Conservation (phyloP, 139 green algal genomes). For the Pleodorina starrii region DNA sequence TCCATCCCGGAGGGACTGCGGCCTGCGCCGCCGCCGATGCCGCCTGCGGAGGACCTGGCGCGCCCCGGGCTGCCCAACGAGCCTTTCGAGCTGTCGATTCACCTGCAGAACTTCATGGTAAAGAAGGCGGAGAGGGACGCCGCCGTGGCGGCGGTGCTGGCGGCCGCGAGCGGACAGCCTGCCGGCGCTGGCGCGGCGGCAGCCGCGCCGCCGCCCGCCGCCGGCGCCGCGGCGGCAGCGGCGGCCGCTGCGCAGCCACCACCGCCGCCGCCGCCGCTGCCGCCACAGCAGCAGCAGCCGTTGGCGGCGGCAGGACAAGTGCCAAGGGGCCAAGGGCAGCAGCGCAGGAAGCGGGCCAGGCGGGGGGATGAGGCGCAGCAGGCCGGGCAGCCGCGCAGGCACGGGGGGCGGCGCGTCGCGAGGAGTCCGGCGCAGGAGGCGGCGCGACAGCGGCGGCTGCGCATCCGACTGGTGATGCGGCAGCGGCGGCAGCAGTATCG, state of each 20-base stretch:
- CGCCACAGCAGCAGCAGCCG: constrained; percentile 4
- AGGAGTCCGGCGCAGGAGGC: constrained; percentile 11
- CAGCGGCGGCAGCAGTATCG: constrained; percentile 30
- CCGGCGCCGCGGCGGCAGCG: not conserved
- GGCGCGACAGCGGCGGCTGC: constrained; percentile 32
- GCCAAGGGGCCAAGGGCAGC: too few species aligned
- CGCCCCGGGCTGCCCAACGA: not conserved
- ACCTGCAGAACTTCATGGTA: constrained; percentile 1
- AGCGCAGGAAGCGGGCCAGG: not conserved
- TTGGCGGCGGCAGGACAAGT: not conserved
- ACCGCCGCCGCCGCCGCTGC: not conserved
- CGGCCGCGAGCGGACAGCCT: not conserved
- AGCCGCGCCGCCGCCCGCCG: not conserved
- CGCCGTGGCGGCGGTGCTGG: not conserved
- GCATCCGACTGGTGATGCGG: constrained; percentile 23
- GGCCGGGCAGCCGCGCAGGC: not conserved
- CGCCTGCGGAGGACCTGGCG: not conserved
- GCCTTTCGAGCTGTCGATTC: constrained; percentile 24
- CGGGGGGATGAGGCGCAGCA: not conserved
- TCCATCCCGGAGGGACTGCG: not conserved
- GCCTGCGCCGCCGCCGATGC: constrained; percentile 24
- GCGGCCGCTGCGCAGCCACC: not conserved
- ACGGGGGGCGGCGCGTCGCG: not conserved
- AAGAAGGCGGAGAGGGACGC: constrained; percentile 1
- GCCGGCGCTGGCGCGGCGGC: not conserved